phyloP scores from a whole-genome alignment of 2,329 filamentous ascomycete genomes.

The Alternaria gaisen region DNA sequence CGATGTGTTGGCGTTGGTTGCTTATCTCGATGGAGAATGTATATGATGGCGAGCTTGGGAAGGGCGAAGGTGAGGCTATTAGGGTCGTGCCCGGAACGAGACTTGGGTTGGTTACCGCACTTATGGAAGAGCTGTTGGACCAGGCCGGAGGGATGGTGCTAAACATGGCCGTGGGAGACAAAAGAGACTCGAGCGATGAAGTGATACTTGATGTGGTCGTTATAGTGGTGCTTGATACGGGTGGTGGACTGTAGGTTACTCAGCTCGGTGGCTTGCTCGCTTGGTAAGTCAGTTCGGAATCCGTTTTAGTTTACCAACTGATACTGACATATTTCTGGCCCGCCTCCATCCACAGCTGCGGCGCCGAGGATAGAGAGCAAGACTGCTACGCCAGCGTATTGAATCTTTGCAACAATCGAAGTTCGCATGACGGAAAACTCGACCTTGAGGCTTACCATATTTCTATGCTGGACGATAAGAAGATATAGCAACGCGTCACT shows the following conservation, averaged over 20 bases:
- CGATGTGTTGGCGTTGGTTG: constrained; percentile 11
- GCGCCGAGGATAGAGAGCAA: neutral
- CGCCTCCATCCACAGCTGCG: neutral
- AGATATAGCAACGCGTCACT: neutral
- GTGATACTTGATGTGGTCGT: neutral
- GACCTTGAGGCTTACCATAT: neutral
- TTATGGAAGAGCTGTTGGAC: neutral
- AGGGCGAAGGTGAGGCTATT: neutral
- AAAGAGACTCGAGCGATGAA: neutral
- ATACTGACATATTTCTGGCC: neutral
- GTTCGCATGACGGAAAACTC: neutral
- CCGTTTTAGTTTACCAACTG: neutral
- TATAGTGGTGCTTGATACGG: neutral
- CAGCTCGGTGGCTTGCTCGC: constrained; percentile 1
- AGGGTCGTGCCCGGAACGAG: neutral
- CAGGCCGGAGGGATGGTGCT: neutral
- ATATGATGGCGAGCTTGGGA: neutral
- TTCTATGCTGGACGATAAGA: neutral
- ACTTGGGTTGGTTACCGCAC: neutral
- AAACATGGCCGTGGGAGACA: neutral
- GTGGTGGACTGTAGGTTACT: neutral
- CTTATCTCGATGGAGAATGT: constrained; percentile 13
- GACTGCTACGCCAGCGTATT: neutral
- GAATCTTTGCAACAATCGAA: neutral
- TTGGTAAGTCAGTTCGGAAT: neutral